Percentiles rank a stretch among this genome's conserved stretches.
Conservation (phyloP, 495 filamentous ascomycete genomes). For the Aspergillus ostianus region DNA sequence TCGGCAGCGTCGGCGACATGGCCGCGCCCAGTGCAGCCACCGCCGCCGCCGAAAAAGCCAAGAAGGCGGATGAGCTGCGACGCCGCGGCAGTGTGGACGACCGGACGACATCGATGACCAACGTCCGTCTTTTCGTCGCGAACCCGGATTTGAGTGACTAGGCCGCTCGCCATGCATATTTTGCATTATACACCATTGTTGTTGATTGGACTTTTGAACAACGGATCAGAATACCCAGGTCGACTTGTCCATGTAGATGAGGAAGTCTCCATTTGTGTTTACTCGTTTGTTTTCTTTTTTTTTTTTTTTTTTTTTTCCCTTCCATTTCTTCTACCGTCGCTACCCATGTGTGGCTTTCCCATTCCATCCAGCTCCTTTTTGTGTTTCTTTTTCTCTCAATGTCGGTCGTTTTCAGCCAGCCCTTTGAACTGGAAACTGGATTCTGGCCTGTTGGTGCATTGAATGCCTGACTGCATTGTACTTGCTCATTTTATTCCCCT, state of each 20-base stretch:
- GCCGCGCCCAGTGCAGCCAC: slow-evolving; percentile 37
- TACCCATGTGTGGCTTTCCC: neutral
- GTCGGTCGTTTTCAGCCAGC: neutral
- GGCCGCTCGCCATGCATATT: slow-evolving; percentile 5
- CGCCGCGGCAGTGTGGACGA: slow-evolving; percentile 94
- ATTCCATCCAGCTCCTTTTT: slow-evolving; percentile 1
- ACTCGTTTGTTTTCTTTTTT: neutral
- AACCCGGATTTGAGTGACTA: slow-evolving; percentile 82
- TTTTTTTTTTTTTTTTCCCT: neutral
- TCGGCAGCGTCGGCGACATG: slow-evolving; percentile 57
- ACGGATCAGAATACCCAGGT: slow-evolving; percentile 5
- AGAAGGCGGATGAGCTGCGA: slow-evolving; percentile 71
- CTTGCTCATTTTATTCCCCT: slow-evolving; percentile 15
- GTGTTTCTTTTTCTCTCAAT: slow-evolving; percentile 1
- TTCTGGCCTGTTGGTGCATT: slow-evolving; percentile 2
- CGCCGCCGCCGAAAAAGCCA: slow-evolving; percentile 61
- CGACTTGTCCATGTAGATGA: neutral
- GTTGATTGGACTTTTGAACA: neutral
- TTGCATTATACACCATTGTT: neutral
- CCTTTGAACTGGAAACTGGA: neutral
- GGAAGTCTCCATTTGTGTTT: neutral
- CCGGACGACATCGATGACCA: slow-evolving; percentile 78
- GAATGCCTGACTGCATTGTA: slow-evolving; percentile 2
- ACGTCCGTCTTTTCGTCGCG: slow-evolving; percentile 84
- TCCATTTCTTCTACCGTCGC: neutral